phyloP scores from a whole-genome alignment of 164 flowering plant species.

The Kingdonia uniflora region DNA sequence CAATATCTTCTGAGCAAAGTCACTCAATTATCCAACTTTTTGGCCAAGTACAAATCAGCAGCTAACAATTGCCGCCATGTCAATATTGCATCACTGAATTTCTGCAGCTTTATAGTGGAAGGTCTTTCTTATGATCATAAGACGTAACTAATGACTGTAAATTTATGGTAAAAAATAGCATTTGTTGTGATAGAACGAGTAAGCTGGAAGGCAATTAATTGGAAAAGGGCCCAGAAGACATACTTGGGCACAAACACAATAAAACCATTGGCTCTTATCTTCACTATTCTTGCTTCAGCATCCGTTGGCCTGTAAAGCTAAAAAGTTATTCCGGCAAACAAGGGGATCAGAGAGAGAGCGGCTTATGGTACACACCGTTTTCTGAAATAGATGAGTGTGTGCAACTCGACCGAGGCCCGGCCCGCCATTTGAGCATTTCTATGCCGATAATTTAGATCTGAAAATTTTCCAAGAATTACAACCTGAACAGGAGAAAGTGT shows the following conservation, averaged over 20 bases:
- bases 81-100: no score
- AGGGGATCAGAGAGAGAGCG: background rate
- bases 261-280: constrained; percentile 91
- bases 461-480: constrained; percentile 1
- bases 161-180: no score
- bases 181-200: no score
- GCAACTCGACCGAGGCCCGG: constrained; percentile 93
- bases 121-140: no score
- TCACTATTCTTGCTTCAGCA: constrained; percentile 92
- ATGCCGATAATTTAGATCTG: constrained; percentile 95
- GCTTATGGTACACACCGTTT: constrained; percentile 39
- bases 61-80: no score
- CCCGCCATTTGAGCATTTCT: constrained; percentile 99
- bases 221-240: constrained; percentile 7
- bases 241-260: constrained; percentile 98
- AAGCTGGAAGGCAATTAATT: no score
- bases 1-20: no score
- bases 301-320: constrained; percentile 66
- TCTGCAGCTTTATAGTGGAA: no score
- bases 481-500: background rate
- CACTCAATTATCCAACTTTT: no score
- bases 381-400: constrained; percentile 82
- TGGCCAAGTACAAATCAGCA: no score
- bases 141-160: no score
- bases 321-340: constrained; percentile 10